Evolutionary conservation across 2,329 filamentous ascomycete genomes (phyloP), one percentile per base, ranked within the genome.

Genomic region (Trichoderma semiorbis): DNA sequence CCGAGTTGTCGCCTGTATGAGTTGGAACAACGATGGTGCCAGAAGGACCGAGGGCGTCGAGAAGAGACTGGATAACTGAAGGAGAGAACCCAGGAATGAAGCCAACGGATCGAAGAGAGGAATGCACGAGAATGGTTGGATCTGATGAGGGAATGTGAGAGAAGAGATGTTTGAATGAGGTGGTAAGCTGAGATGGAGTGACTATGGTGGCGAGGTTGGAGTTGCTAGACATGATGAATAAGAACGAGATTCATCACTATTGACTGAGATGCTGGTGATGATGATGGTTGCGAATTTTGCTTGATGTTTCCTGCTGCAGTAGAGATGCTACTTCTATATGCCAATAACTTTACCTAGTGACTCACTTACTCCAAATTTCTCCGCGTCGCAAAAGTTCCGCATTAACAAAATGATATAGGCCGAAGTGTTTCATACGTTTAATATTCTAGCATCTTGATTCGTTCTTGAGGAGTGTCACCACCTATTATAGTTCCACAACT

Each of bases 21-120:
- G 74, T 73, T 6, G 74, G 74, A 4, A 73, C 74, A 12, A 74
- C 73, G 18, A 75, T 65, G 8, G 74, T 75, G 8, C 74, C 74
- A 18, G 60, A 39, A 0, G 60, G 21, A 39, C 60, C 60, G 3
- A 62, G 21, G 12, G 60, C 32, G 5, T 21, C 1, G 21, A 62
- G 21, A 24, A 62, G 60, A 26, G 60, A 39, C n/a, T 39, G 32
- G 21, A 62, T 28, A 14, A 62, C 11, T 26, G 60, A 26, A 1
- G 60, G 34, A 6, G 60, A 24, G 6, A 39, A 62, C 12, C 60
- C 60, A 18, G 60, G 60, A 4, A 62, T 26, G 21, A 39, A 62
- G 60, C 60, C 60, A 5, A 62, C 34, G 4, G 60, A 62, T 12
- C 32, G 32, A 39, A 62, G 60, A 5, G 60, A 62, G 2, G 60